Conservation (phyloP, 805 yeast genomes). For the Metschnikowia dekortorum region DNA sequence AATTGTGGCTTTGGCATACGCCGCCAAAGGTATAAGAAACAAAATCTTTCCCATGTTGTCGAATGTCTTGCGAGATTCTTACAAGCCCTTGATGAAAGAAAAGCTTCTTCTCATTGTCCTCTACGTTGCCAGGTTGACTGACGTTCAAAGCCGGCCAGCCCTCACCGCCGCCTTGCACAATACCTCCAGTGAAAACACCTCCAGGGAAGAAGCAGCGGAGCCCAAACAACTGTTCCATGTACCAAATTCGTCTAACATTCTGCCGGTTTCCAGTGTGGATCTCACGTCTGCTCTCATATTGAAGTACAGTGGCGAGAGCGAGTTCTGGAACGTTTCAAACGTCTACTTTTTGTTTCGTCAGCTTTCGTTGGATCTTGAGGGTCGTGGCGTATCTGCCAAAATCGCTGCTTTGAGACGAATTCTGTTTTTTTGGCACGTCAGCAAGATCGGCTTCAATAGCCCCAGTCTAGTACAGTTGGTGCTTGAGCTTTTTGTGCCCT, state of each 20-base stretch:
- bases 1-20: slow-evolving; percentile 43
- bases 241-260: slow-evolving; percentile 9
- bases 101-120: slow-evolving; percentile 29
- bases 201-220: background rate
- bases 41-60: slow-evolving; percentile 22
- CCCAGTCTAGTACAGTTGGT: background rate
- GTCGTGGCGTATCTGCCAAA: background rate
- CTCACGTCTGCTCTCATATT: slow-evolving; percentile 22
- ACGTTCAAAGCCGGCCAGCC: slow-evolving; percentile 29
- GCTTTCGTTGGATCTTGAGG: slow-evolving; percentile 4
- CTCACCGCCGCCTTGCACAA: slow-evolving; percentile 4
- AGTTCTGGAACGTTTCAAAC: slow-evolving; percentile 32
- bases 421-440: slow-evolving; percentile 6
- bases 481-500: slow-evolving; percentile 3
- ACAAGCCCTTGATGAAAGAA: slow-evolving; percentile 20
- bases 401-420: slow-evolving; percentile 5
- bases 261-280: slow-evolving; percentile 24
- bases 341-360: slow-evolving; percentile 38
- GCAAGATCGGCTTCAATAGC: background rate
- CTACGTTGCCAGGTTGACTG: slow-evolving; percentile 37
- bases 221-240: background rate
- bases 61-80: slow-evolving; percentile 16
- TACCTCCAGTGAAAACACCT: background rate
- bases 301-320: slow-evolving; percentile 16
- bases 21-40: slow-evolving; percentile 35